Base-by-base conservation (phyloP, 202 grass and related monocot genomes). In the Panicum virgatum region DNA sequence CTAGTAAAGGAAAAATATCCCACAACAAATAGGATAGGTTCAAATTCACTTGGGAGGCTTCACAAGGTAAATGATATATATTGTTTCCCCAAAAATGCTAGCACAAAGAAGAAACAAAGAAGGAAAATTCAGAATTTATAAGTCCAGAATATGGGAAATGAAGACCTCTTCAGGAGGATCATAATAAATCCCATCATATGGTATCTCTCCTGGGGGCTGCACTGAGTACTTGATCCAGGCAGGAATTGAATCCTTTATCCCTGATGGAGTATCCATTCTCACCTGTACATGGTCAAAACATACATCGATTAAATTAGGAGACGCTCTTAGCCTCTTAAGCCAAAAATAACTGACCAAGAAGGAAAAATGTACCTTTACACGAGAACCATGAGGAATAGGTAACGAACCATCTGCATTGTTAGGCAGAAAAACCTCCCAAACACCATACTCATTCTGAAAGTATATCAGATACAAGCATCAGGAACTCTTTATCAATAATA, bases 151-250 rank as follows among this genome's bases (percentile, higher is more conserved):
- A 85, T 5, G 25, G 19, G n/a, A 30, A 47, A 66, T 32, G 27
- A 70, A 7, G 78, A 96, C 96, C 83, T 94, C 96, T 80, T 80
- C 83, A 29, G 93, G 87, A n/a, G 96, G 96, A 86, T 99, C 96
- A 79, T 99, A 99, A 78, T 99, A 99, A 86, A 99, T 94, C 62
- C 93, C 93, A 80, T 88, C 96, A 29, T 94, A 99, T 62, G 93
- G 96, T 72, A 99, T 94, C 84, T 92, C 93, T 40, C 87, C 87
- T 76, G 89, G 84, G 9, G 85, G 80, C 75, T 99, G 96, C 65
- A 99, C 85, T 50, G 96, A 94, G 78, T 85, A 99, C 82, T 89
- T 99, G 80, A 94, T 99, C 96, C 96, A 99, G 75, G 96, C 96
- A 63, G 96, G 96, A 90, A 99, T 99, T n/a, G 93, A 99, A 83